Conservation (phyloP, 176 grass and related monocot species). For the Neostapfia colusana region DNA sequence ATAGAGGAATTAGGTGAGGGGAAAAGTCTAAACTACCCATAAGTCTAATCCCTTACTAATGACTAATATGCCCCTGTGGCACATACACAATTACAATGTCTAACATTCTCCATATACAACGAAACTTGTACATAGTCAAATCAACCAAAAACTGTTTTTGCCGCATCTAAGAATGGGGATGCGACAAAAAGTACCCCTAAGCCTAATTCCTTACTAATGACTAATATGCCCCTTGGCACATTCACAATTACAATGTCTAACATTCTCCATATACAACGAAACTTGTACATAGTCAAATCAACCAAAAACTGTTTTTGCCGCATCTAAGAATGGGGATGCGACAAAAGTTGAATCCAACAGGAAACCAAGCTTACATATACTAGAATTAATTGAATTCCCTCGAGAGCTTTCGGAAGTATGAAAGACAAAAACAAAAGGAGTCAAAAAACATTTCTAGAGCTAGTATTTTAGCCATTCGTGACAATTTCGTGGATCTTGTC, state of each 20-base stretch:
- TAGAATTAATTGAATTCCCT: slow-evolving; percentile 52
- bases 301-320: slow-evolving; percentile 27
- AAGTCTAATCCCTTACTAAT: no score
- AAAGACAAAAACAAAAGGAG: slow-evolving; percentile 45
- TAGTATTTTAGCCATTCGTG: slow-evolving; percentile 60
- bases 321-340: slow-evolving; percentile 12
- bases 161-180: neutral
- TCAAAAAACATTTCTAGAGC: slow-evolving; percentile 13
- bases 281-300: slow-evolving; percentile 42
- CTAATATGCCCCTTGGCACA: no score
- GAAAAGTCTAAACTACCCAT: no score
- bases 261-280: slow-evolving; percentile 27
- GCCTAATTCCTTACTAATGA: no score
- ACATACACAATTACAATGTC: no score
- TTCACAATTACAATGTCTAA: no score
- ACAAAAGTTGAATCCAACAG: slow-evolving; percentile 36
- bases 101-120: slow-evolving; percentile 30
- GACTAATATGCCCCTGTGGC: no score
- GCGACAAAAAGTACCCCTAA: no score
- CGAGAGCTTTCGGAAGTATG: slow-evolving; percentile 23
- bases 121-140: slow-evolving; percentile 40
- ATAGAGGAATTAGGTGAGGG: no score
- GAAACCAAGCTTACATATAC: slow-evolving; percentile 48
- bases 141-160: slow-evolving; percentile 34
- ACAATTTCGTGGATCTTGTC: slow-evolving; percentile 97